Evolutionary conservation across 306 rosid species (phyloP).

Genomic region (Rosa multiflora): DNA sequence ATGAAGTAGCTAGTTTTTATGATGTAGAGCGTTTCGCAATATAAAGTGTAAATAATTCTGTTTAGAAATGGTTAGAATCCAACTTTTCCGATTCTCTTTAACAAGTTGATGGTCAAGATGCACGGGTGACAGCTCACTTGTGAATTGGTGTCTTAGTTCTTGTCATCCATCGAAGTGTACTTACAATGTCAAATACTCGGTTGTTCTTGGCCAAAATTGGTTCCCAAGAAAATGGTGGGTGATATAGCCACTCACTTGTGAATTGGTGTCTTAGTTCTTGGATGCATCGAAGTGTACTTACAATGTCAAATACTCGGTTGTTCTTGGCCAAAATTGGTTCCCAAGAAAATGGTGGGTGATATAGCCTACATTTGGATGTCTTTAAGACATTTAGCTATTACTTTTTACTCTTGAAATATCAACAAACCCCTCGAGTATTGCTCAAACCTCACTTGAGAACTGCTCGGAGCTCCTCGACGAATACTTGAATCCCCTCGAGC

Average conservation of each 20-base stretch:
- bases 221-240: background rate
- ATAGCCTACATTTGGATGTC: background rate
- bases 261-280: background rate
- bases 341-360: background rate
- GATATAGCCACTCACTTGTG: background rate
- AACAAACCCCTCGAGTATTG: background rate
- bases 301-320: constrained; percentile 7
- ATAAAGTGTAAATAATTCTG: constrained; percentile 15
- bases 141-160: background rate
- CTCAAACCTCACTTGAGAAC: background rate
- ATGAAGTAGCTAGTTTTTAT: constrained; percentile 5
- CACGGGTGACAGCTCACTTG: background rate
- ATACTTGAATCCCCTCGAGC: background rate
- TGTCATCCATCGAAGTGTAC: background rate
- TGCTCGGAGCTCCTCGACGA: background rate
- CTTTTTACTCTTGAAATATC: background rate
- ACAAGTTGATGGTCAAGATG: constrained; percentile 4
- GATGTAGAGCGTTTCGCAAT: background rate
- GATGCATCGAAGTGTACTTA: background rate
- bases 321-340: constrained; percentile 9
- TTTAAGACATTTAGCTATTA: background rate
- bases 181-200: constrained; percentile 1
- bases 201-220: constrained; percentile 12
- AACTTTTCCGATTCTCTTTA: background rate
- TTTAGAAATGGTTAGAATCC: background rate